Percentiles rank a stretch among this genome's conserved stretches.
These are phyloP conservation scores for Cystofilobasidium macerans DNA, from an alignment of 768 basidiomycete genomes.

Conservation along the genomic window DNA sequence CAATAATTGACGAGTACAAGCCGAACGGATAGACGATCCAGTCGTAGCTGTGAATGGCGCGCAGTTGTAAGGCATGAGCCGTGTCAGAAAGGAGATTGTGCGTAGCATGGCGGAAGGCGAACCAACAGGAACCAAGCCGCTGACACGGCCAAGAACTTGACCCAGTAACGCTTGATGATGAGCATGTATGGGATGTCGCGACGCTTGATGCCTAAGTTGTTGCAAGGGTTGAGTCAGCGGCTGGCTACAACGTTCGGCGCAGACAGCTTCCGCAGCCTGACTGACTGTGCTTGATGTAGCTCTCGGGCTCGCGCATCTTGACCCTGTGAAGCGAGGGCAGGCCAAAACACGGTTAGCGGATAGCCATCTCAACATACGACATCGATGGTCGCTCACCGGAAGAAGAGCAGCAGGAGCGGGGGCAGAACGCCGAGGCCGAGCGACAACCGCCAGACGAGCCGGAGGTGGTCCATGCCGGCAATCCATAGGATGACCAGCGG, in stretches of 20 bases:
- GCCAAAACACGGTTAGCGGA: not conserved
- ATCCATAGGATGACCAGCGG: constrained; percentile 84
- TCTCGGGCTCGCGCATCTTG: constrained; percentile 39
- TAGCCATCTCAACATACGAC: constrained; percentile 54
- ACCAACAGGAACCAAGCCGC: constrained; percentile 49
- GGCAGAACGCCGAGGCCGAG: constrained; percentile 75
- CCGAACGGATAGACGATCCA: constrained; percentile 27
- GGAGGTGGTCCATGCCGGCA: constrained; percentile 65
- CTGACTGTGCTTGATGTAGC: constrained; percentile 39
- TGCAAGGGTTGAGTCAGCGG: too few relatives aligned
- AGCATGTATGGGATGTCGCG: constrained; percentile 64
- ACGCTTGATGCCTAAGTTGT: constrained; percentile 71
- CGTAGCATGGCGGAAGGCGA: too few relatives aligned
- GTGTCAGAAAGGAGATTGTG: constrained; percentile 43
- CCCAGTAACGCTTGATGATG: constrained; percentile 69
- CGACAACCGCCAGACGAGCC: constrained; percentile 76
- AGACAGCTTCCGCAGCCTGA: too few relatives aligned
- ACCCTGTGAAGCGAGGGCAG: not conserved
- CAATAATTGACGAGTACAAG: constrained; percentile 43
- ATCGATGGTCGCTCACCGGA: too few relatives aligned
- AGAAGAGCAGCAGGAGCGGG: constrained; percentile 66
- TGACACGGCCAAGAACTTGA: constrained; percentile 59
- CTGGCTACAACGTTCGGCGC: too few relatives aligned
- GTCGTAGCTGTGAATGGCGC: too few relatives aligned
- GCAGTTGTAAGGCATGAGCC: too few relatives aligned